These are phyloP conservation scores for Cladophialophora chaetospira DNA, from an alignment of 2,329 filamentous ascomycete genomes.

Conservation along the genomic window DNA sequence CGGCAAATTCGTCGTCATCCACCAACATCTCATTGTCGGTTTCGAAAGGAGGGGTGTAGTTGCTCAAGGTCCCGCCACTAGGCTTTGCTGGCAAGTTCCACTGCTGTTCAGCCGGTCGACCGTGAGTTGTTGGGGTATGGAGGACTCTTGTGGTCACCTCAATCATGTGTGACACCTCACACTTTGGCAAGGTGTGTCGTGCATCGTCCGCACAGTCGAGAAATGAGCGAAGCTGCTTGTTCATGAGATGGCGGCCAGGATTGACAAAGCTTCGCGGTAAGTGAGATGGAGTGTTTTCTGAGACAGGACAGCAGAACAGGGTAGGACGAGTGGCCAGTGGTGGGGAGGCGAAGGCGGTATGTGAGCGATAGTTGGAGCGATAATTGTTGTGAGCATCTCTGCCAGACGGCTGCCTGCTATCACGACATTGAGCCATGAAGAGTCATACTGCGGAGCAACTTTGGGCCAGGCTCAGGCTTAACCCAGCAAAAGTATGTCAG, in stretches of 20 bases:
- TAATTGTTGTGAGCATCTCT: not conserved
- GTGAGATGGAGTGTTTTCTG: slow-evolving; percentile 20
- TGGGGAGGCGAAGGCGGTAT: slow-evolving; percentile 14
- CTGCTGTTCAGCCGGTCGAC: slow-evolving; percentile 14
- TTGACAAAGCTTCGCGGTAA: slow-evolving; percentile 28
- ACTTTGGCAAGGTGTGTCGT: slow-evolving; percentile 17
- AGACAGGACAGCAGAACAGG: slow-evolving; percentile 28
- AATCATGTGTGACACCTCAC: slow-evolving; percentile 28
- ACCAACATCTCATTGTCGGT: slow-evolving; percentile 15
- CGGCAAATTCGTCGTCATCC: slow-evolving; percentile 9
- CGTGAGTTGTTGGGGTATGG: slow-evolving; percentile 1
- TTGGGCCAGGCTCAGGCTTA: not conserved
- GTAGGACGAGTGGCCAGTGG: slow-evolving; percentile 15
- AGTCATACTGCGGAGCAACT: not conserved
- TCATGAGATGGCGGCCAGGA: slow-evolving; percentile 28
- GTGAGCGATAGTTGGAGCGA: not conserved
- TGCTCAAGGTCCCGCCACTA: not conserved
- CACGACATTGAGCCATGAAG: not conserved
- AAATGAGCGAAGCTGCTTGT: slow-evolving; percentile 26
- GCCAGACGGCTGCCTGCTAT: not conserved
- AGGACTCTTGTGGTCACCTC: slow-evolving; percentile 25
- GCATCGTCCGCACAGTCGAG: slow-evolving; percentile 28
- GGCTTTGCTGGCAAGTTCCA: slow-evolving; percentile 16
- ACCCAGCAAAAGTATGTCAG: not conserved
- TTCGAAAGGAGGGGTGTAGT: slow-evolving; percentile 20